Evolutionary conservation across 2,329 filamentous ascomycete species (phyloP), one percentile per base, ranked within the genome.

Genomic region (Parastagonospora avenae): DNA sequence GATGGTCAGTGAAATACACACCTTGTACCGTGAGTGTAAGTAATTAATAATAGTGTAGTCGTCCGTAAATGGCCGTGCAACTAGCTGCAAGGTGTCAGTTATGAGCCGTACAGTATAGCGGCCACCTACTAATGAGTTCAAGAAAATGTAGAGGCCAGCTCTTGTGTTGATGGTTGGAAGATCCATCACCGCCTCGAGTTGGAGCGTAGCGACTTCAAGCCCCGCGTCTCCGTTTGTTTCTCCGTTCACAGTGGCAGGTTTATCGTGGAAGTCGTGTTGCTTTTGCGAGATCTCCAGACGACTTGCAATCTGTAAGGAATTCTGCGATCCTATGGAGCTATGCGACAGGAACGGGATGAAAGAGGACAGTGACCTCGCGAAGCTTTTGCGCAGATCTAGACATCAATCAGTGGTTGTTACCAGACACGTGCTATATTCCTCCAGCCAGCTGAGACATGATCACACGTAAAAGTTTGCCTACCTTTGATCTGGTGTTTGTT

Each of bases 11-110:
- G 2, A 12, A 2, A 2, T 1, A n/a, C 29, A 30, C 76, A 90
- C 88, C 74, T 89, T 88, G 67, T 96, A 97, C 70, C 92, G 84
- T 60, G 92, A 91, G 63, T 91, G 86, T 36, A 97, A 76, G 73
- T 92, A 94, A 42, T 84, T 89, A 59, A 94, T 86, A 9, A 97
- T 80, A 24, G 84, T 82, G 45, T 81, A 79, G 64, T 97, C 92
- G 64, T 97, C 92, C 28, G 96, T 84, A 16, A 96, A 77, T 0
- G 93, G 92, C 29, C 91, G 85, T 29, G 87, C 91, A 54, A 90
- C 85, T 46, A 96, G 85, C 90, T 94, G n/a, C 2, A 19, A 32
- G 46, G 47, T 24, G 48, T 82, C 56, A 81, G 74, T 42, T 11
- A 12, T 12, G 11, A 28, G 6, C 14, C 2, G 52, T 10, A 10